Percentiles rank a stretch among this genome's conserved stretches.
Conservation (phyloP, 2,329 filamentous ascomycete species). For the Onygenales sp. region DNA sequence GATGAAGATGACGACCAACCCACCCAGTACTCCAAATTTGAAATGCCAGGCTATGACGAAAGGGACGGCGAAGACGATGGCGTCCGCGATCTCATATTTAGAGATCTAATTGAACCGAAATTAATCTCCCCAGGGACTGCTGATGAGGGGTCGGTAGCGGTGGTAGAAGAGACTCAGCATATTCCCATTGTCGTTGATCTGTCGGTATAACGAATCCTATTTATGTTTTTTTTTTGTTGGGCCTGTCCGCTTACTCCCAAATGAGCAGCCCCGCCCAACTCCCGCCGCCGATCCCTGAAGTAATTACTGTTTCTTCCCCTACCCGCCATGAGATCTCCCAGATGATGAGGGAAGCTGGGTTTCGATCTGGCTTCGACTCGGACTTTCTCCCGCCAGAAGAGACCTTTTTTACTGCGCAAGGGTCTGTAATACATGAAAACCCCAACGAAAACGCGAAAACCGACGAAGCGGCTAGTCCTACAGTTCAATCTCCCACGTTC, state of each 20-base stretch:
- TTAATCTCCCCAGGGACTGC: constrained; percentile 42
- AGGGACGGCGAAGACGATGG: constrained; percentile 50
- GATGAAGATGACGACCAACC: constrained; percentile 57
- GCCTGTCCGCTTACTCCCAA: constrained; percentile 9
- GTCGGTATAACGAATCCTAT: constrained; percentile 26
- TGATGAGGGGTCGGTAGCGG: constrained; percentile 13
- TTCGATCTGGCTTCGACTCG: constrained; percentile 36
- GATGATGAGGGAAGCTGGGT: constrained; percentile 41
- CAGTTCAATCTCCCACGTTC: constrained; percentile 8
- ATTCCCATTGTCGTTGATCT: constrained; percentile 16
- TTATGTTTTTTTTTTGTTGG: constrained; percentile 10
- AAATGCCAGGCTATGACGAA: constrained; percentile 57
- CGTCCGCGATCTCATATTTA: constrained; percentile 49
- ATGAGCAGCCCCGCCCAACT: constrained; percentile 6
- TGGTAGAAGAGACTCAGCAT: constrained; percentile 21
- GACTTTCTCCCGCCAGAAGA: constrained; percentile 16
- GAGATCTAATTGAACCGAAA: constrained; percentile 58
- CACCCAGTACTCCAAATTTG: constrained; percentile 68
- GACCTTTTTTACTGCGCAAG: not conserved
- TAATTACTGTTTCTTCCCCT: constrained; percentile 20
- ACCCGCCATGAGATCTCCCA: constrained; percentile 33
- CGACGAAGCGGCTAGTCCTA: constrained; percentile 1
- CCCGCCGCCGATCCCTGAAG: constrained; percentile 4
- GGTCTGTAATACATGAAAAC: not conserved
- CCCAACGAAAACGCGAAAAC: not conserved